phyloP scores from a whole-genome alignment of 306 rosid genomes.

The Malus orientalis region DNA sequence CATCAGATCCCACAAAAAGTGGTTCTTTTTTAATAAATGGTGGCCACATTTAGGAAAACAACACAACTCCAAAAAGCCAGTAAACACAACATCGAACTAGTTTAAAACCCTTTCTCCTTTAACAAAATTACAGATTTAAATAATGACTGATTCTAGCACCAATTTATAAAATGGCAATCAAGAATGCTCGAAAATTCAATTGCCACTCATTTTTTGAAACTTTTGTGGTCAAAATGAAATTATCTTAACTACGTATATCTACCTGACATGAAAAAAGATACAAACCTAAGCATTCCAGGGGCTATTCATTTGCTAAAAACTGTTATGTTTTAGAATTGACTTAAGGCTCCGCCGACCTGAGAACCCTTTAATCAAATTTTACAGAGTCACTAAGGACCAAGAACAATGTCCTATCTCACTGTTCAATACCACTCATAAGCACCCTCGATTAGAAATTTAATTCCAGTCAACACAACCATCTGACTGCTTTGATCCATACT shows the following conservation, averaged over 20 bases:
- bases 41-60: background rate
- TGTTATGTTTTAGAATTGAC: background rate
- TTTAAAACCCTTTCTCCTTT: constrained; percentile 3
- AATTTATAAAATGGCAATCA: background rate
- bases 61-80: background rate
- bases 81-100: background rate
- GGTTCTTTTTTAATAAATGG: constrained; percentile 3
- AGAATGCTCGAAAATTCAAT: background rate
- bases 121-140: background rate
- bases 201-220: background rate
- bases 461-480: background rate
- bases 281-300: background rate
- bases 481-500: background rate
- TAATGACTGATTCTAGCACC: background rate
- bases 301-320: background rate
- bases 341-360: background rate
- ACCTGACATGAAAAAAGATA: background rate
- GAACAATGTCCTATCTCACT: background rate
- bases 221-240: background rate
- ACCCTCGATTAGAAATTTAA: background rate
- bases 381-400: background rate
- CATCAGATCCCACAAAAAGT: constrained; percentile 20
- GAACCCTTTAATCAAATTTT: background rate
- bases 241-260: background rate
- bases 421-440: background rate